These are phyloP conservation scores for Macrophomina pseudophaseolina DNA, from an alignment of 2,329 filamentous ascomycete genomes.

Conservation along the genomic window DNA sequence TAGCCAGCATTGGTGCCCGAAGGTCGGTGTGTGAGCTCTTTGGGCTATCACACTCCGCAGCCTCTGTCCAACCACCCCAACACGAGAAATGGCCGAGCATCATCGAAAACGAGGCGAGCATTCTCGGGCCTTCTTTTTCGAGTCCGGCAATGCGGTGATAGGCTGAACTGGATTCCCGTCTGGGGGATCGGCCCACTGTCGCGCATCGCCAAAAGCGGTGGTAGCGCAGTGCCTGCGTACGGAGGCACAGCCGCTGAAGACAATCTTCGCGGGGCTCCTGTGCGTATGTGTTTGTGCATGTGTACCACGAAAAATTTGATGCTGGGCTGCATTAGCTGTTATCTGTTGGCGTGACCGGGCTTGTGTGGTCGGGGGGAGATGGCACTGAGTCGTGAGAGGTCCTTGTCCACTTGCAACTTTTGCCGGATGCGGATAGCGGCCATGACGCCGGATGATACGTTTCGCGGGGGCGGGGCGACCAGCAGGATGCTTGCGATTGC, in stretches of 20 bases:
- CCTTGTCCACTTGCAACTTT: not conserved
- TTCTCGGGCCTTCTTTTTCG: not conserved
- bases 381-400: not conserved
- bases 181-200: not conserved
- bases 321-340: not conserved
- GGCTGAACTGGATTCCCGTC: not conserved
- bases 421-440: not conserved
- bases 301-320: too few relatives aligned
- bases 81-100: not conserved
- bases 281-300: not conserved
- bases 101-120: not conserved
- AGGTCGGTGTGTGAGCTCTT: not conserved
- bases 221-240: not conserved
- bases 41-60: not conserved
- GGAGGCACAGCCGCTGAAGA: conserved; percentile 2
- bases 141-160: not conserved
- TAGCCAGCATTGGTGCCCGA: conserved; percentile 12
- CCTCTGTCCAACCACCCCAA: not conserved
- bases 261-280: not conserved
- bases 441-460: not conserved
- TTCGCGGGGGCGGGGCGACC: not conserved
- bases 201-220: not conserved
- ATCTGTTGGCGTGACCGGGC: too few relatives aligned
- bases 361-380: not conserved
- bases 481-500: not conserved